Base-by-base conservation (phyloP, 1,284 basidiomycete genomes). In the Rhodotorula glutinis region DNA sequence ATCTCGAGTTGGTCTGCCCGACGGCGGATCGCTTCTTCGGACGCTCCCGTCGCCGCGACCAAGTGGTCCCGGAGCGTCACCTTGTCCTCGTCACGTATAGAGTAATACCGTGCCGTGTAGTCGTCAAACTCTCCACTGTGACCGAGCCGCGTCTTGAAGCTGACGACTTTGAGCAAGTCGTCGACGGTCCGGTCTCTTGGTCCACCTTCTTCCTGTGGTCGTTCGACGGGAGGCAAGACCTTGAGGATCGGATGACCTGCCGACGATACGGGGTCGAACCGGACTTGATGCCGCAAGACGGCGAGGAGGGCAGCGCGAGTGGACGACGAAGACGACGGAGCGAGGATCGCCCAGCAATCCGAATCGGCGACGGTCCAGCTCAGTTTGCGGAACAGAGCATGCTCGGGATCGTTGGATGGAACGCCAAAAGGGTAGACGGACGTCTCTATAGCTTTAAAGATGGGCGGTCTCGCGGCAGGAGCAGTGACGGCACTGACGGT, bases 61-160 rank as follows among this genome's bases (percentile, higher is more conserved):
- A 90, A 85, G 59, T 85, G 87, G 71, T 91, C 81, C 13, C 86
- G 80, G 7, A 92, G 81, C 0, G 90, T 92, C 61, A 85, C 77
- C 44, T 83, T 82, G 76, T 94, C 91, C 75, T 88, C 89, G 47
- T 94, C 91, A 25, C 88, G 82, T 47, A 93, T 71, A 19, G 89
- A 87, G 29, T 90, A 91, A 76, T 94, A 97, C 5, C 92, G 86
- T 2, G 91, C 90, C 0, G 91, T 90, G 76, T 89, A 95, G 79
- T 96, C 92, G 68, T 89, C 89, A 78, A 96, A 97, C n/a, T 84
- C 89, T 10, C 88, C 83, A 0, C 86, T 84, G 0, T 83, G 79
- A n/a, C 53, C 80, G 13, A 76, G 56, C 19, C 75, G 53, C 1
- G 75, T 76, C 43, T 69, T 72, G 66, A 76, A 75, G 16, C 63